These are phyloP conservation scores for Juglanconis juglandina DNA, from an alignment of 2,329 filamentous ascomycete species.

Conservation along the genomic window DNA sequence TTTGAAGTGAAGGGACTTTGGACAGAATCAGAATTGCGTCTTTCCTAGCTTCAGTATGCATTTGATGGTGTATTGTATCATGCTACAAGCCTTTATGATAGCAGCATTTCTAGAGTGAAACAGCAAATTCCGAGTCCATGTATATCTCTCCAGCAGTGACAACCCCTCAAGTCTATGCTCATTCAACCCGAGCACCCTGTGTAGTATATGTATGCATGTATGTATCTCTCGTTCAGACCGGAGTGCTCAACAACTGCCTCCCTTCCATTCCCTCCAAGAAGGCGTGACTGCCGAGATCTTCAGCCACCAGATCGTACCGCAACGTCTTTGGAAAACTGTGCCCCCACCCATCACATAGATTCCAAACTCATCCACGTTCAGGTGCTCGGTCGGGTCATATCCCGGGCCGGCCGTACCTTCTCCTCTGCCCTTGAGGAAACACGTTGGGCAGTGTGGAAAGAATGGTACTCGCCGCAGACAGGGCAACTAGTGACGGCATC, in stretches of 20 bases:
- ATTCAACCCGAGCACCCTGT: too few relatives aligned
- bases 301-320: neutral
- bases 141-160: too few relatives aligned
- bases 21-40: too few relatives aligned
- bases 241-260: neutral
- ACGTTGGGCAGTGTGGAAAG: neutral
- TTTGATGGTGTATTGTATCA: too few relatives aligned
- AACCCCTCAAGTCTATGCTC: too few relatives aligned
- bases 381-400: neutral
- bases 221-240: too few relatives aligned
- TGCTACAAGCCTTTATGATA: too few relatives aligned
- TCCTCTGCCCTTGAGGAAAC: neutral
- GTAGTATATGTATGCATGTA: too few relatives aligned
- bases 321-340: neutral
- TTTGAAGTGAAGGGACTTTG: too few relatives aligned
- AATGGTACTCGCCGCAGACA: neutral
- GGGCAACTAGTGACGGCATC: neutral
- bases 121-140: too few relatives aligned
- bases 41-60: too few relatives aligned
- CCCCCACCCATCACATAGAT: neutral
- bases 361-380: neutral
- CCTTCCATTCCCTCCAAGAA: neutral
- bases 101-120: too few relatives aligned
- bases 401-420: neutral
- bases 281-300: neutral